Evolutionary conservation across 805 yeast species (phyloP).

Genomic region (Lachancea thermotolerans): DNA sequence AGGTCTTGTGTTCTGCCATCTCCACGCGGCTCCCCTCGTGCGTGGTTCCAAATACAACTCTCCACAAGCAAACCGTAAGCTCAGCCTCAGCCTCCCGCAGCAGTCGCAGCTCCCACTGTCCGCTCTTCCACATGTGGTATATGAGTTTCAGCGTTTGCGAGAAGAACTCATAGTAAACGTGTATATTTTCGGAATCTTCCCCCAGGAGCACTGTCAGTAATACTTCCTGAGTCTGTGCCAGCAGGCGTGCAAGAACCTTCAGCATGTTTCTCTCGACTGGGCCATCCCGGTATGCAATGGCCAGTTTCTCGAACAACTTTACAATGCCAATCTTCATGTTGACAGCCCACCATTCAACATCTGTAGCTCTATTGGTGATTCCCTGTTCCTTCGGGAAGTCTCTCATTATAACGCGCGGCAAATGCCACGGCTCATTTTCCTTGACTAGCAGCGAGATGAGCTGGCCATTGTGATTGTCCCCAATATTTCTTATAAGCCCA

Average conservation of each 20-base stretch:
- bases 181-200: conserved; percentile 5
- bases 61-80: conserved; percentile 43
- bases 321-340: conserved; percentile 40
- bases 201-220: conserved; percentile 8
- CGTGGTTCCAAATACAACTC: conserved; percentile 43
- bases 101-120: conserved; percentile 13
- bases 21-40: conserved; percentile 14
- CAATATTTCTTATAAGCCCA: conserved; percentile 26
- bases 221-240: conserved; percentile 24
- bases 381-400: conserved; percentile 15
- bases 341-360: conserved; percentile 22
- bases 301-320: conserved; percentile 41
- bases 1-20: conserved; percentile 15
- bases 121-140: conserved; percentile 6
- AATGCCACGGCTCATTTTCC: conserved; percentile 16
- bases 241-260: conserved; percentile 19
- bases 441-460: conserved; percentile 19
- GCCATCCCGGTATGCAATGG: conserved; percentile 18
- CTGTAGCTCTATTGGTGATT: conserved; percentile 4
- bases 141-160: conserved; percentile 6
- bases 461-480: conserved; percentile 20
- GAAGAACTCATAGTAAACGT: conserved; percentile 3
- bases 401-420: conserved; percentile 25
- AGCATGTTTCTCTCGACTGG: conserved; percentile 20
- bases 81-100: conserved; percentile 36